Conservation (phyloP, 305 asterid genomes). For the Solanum hybrid region DNA sequence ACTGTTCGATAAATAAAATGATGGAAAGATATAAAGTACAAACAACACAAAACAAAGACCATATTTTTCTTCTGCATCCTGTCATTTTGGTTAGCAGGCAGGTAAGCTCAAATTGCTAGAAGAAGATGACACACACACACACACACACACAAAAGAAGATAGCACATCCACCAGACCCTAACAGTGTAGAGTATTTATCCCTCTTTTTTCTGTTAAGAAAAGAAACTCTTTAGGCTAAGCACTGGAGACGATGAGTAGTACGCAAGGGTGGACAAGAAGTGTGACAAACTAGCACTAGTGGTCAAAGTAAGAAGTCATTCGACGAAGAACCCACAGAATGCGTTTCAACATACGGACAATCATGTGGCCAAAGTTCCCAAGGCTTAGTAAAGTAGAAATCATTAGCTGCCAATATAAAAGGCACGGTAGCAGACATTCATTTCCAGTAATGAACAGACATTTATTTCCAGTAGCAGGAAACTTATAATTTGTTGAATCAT, state of each 20-base stretch:
- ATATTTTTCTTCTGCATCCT: not conserved
- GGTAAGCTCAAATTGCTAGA: not conserved
- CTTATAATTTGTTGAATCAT: not conserved
- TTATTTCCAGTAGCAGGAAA: not conserved
- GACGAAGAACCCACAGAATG: not conserved
- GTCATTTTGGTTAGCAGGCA: not conserved
- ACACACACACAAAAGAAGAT: not conserved
- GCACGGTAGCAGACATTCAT: not conserved
- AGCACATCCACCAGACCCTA: not conserved
- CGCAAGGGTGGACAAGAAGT: not conserved
- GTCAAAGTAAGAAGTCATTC: not conserved
- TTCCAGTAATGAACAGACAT: not conserved
- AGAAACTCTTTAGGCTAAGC: not conserved
- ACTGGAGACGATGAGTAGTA: not conserved
- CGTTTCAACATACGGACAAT: not conserved
- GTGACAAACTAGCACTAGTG: not conserved
- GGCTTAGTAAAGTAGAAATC: not conserved
- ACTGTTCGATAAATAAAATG: not conserved
- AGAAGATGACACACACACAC: not conserved
- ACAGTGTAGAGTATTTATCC: not conserved
- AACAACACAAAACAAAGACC: not conserved
- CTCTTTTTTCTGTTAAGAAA: not conserved
- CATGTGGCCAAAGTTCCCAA: not conserved
- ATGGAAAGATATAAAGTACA: not conserved
- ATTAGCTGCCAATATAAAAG: not conserved